Conservation (phyloP, 108 stramenopile species). For the Epithemia pelagica region DNA sequence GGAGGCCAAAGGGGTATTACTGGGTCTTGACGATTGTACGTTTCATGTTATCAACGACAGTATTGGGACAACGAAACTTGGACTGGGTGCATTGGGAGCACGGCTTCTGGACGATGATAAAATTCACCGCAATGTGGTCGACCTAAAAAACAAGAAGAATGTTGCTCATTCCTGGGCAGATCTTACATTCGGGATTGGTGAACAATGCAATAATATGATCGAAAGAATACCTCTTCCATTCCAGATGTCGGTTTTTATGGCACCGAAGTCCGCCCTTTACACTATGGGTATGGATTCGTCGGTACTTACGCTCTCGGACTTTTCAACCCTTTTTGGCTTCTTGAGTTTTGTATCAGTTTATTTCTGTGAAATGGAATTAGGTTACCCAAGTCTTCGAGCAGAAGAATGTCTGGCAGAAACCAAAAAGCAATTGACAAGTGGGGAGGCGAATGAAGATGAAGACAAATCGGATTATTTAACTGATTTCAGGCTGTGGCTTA, state of each 20-base stretch:
- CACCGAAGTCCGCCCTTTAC: constrained; percentile 61
- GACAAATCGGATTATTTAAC: neutral
- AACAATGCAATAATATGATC: constrained; percentile 38
- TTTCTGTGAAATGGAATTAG: constrained; percentile 49
- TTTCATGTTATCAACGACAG: constrained; percentile 24
- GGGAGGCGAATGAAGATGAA: constrained; percentile 3
- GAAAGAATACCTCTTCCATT: constrained; percentile 45
- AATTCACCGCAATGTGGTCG: neutral
- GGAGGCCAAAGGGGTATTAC: constrained; percentile 24
- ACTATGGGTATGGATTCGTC: constrained; percentile 65
- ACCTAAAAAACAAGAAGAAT: neutral
- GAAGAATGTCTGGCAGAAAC: constrained; percentile 26
- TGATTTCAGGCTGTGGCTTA: constrained; percentile 79
- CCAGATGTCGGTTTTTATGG: constrained; percentile 63
- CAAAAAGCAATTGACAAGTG: constrained; percentile 22
- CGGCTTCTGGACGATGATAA: constrained; percentile 29
- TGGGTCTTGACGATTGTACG: constrained; percentile 22
- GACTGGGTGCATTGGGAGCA: neutral
- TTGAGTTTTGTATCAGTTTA: constrained; percentile 73
- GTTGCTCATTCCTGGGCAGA: constrained; percentile 35
- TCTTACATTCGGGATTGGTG: constrained; percentile 57
- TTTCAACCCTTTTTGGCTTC: constrained; percentile 59
- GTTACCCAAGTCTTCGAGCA: constrained; percentile 61
- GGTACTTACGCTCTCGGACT: constrained; percentile 44
- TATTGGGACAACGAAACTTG: constrained; percentile 25